Evolutionary conservation across 2,329 filamentous ascomycete genomes (phyloP).

Genomic region (Clonostachys sp.): DNA sequence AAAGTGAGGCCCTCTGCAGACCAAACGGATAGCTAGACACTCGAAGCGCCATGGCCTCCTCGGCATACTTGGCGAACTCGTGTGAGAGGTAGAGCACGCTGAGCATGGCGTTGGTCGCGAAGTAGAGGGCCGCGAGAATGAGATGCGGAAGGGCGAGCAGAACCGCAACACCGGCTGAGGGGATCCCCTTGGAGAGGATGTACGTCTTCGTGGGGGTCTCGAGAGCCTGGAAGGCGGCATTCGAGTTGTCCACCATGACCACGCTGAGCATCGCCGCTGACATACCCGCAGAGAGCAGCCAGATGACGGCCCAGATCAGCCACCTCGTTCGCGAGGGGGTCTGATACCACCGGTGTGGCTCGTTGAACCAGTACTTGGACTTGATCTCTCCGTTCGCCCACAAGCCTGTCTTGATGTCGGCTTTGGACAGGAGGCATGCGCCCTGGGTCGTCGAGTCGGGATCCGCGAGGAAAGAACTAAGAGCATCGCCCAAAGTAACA

Average conservation of each 20-base stretch:
- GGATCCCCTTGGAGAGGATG: slow-evolving; percentile 14
- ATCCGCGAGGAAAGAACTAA: slow-evolving; percentile 42
- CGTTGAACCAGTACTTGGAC: slow-evolving; percentile 31
- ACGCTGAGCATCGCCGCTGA: slow-evolving; percentile 31
- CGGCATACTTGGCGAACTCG: slow-evolving; percentile 40
- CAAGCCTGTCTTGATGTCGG: slow-evolving; percentile 33
- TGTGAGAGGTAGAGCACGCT: slow-evolving; percentile 43
- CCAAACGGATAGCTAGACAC: slow-evolving; percentile 40
- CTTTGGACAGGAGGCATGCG: slow-evolving; percentile 40
- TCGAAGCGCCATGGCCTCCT: slow-evolving; percentile 26
- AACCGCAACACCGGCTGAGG: slow-evolving; percentile 22
- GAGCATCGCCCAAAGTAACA: slow-evolving; percentile 43
- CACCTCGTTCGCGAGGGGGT: slow-evolving; percentile 36
- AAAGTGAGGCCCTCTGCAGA: slow-evolving; percentile 39
- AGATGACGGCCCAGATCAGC: slow-evolving; percentile 30
- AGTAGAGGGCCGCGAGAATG: slow-evolving; percentile 40
- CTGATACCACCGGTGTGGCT: slow-evolving; percentile 37
- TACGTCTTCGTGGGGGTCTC: slow-evolving; percentile 29
- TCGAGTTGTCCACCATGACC: slow-evolving; percentile 18
- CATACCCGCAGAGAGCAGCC: slow-evolving; percentile 28
- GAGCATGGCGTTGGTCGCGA: slow-evolving; percentile 39
- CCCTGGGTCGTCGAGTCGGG: slow-evolving; percentile 37
- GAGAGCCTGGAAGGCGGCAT: slow-evolving; percentile 24
- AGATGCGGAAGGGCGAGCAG: slow-evolving; percentile 43
- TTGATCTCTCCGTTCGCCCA: slow-evolving; percentile 35